Conservation (phyloP, 2,329 filamentous ascomycete species). For the Cordyceps sp. region DNA sequence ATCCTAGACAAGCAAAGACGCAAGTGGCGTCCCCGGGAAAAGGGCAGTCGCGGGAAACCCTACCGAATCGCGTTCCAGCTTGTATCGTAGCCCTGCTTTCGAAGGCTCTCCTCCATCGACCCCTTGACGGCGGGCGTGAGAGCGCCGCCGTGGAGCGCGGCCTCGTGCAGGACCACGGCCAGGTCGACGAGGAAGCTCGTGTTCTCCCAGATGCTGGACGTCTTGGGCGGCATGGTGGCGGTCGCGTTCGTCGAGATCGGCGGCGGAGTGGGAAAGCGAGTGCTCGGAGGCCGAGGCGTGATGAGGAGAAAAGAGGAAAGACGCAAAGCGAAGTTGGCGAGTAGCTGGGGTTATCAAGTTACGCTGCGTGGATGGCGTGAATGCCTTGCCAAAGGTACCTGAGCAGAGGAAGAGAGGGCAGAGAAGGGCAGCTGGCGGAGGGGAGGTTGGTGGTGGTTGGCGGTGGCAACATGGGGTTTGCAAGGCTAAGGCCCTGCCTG, state of each 20-base stretch:
- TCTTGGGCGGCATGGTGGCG: constrained; percentile 8
- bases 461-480: too few relatives aligned
- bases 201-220: constrained; percentile 13
- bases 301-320: not conserved
- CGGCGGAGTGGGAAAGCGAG: not conserved
- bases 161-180: constrained; percentile 14
- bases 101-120: constrained; percentile 15
- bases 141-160: constrained; percentile 8
- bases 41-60: constrained; percentile 8
- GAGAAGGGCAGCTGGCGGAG: too few relatives aligned
- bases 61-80: constrained; percentile 30
- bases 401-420: too few relatives aligned
- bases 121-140: constrained; percentile 13
- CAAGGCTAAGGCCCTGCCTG: too few relatives aligned
- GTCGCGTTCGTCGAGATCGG: not conserved
- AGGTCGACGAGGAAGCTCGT: constrained; percentile 16
- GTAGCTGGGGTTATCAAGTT: too few relatives aligned
- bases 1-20: not conserved
- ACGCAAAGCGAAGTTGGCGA: too few relatives aligned
- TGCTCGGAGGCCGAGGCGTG: not conserved
- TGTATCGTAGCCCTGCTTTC: constrained; percentile 14
- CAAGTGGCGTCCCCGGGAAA: too few relatives aligned
- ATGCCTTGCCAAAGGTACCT: too few relatives aligned
- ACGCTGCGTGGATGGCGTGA: too few relatives aligned
- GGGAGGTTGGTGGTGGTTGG: too few relatives aligned